These are phyloP conservation scores for Neurospora sp. DNA, from an alignment of 495 filamentous ascomycete genomes.

Conservation along the genomic window DNA sequence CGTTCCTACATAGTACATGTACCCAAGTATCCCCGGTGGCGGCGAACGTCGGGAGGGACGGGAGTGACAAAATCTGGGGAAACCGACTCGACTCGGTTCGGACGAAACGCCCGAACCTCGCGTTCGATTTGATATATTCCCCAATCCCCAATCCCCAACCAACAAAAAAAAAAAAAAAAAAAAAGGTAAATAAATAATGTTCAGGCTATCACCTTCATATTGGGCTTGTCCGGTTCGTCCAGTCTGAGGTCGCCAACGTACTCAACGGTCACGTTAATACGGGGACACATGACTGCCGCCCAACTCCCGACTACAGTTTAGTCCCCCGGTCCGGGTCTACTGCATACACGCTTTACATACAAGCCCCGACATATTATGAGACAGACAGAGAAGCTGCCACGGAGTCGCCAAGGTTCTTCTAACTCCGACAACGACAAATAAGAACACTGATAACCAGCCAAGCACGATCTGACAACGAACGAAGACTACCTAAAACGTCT, in stretches of 20 bases:
- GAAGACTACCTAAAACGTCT: not conserved
- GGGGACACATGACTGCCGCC: not conserved
- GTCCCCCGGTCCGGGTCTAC: not conserved
- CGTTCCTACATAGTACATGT: not conserved
- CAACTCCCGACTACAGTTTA: not conserved
- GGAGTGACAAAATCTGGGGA: not conserved
- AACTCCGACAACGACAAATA: not conserved
- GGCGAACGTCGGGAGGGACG: not conserved
- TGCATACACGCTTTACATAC: not conserved
- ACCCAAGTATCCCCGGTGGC: not conserved
- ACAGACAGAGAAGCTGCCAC: not conserved
- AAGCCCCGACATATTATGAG: not conserved
- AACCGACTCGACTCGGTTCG: not conserved
- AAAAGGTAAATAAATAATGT: not conserved
- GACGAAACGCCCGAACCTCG: not conserved
- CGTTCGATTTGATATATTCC: not conserved
- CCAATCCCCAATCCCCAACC: not conserved
- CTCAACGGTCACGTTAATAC: not conserved
- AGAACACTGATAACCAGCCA: not conserved
- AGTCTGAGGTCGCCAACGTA: not conserved
- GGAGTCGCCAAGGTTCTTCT: not conserved
- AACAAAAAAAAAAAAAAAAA: not conserved
- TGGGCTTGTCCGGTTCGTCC: not conserved
- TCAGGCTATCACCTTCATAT: not conserved
- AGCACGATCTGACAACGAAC: not conserved